A percentile compares a stretch with the other conserved stretches of the same genome.
Evolutionary conservation across 116 monocot species (phyloP).

Genomic region (Phalaenopsis hybrid): DNA sequence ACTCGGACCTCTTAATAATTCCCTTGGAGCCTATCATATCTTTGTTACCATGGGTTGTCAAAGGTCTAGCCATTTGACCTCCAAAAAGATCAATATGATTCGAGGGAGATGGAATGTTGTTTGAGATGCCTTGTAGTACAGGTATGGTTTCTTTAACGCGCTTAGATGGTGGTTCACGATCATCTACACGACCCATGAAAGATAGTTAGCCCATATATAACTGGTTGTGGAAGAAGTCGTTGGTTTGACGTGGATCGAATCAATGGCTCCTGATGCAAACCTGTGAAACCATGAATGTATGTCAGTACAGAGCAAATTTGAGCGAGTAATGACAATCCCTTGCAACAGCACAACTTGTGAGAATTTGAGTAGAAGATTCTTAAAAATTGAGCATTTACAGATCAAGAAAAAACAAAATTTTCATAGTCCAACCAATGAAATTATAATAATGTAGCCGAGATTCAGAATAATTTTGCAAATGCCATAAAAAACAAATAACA

Average conservation of each 20-base stretch:
- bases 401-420: background rate
- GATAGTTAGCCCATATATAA: slow-evolving; percentile 77
- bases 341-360: background rate
- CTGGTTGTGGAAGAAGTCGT: background rate
- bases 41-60: slow-evolving; percentile 52
- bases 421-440: background rate
- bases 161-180: slow-evolving; percentile 76
- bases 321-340: no score
- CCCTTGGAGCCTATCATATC: slow-evolving; percentile 67
- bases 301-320: background rate
- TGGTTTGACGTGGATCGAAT: no score
- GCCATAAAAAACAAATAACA: background rate
- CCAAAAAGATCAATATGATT: slow-evolving; percentile 34
- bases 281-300: background rate
- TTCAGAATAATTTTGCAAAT: background rate
- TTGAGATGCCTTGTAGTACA: slow-evolving; percentile 27
- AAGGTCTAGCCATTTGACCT: slow-evolving; percentile 60
- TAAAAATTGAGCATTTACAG: no score
- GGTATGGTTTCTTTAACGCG: slow-evolving; percentile 56
- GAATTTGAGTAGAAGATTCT: background rate
- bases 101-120: slow-evolving; percentile 20
- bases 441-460: background rate
- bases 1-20: slow-evolving; percentile 57
- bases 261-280: background rate
- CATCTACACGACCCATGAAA: slow-evolving; percentile 92